These are phyloP conservation scores for Nannochloropsis oceanica DNA, from an alignment of 108 stramenopile species.

Conservation along the genomic window DNA sequence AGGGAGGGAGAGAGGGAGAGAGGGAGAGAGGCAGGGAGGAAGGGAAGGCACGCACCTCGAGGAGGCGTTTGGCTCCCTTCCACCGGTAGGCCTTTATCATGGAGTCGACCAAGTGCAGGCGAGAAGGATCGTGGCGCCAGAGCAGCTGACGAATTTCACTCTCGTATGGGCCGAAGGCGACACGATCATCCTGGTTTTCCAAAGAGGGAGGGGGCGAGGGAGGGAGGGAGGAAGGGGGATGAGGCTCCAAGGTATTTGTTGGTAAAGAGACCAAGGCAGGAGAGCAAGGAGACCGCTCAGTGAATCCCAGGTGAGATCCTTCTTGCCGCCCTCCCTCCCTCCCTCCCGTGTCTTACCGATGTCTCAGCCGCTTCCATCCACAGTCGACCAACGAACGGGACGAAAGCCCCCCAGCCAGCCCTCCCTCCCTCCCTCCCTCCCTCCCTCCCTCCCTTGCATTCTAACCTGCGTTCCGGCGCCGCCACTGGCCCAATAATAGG, in stretches of 20 bases:
- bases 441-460: no score
- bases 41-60: no score
- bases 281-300: neutral
- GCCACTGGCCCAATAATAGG: neutral
- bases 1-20: neutral
- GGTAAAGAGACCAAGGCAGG: neutral
- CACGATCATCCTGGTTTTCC: neutral
- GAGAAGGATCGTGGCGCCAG: neutral
- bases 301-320: neutral
- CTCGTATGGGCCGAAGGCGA: neutral
- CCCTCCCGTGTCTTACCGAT: no score
- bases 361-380: no score
- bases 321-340: neutral
- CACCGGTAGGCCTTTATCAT: neutral
- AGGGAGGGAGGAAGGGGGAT: neutral
- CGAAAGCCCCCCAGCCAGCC: no score
- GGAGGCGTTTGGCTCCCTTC: neutral
- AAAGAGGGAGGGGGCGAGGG: neutral
- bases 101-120: neutral
- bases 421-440: no score
- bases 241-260: neutral
- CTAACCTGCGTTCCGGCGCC: no score
- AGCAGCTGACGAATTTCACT: neutral
- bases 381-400: no score
- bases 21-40: neutral